phyloP scores from a whole-genome alignment of 2,329 filamentous ascomycete genomes.

The Aspergillus floridensis region DNA sequence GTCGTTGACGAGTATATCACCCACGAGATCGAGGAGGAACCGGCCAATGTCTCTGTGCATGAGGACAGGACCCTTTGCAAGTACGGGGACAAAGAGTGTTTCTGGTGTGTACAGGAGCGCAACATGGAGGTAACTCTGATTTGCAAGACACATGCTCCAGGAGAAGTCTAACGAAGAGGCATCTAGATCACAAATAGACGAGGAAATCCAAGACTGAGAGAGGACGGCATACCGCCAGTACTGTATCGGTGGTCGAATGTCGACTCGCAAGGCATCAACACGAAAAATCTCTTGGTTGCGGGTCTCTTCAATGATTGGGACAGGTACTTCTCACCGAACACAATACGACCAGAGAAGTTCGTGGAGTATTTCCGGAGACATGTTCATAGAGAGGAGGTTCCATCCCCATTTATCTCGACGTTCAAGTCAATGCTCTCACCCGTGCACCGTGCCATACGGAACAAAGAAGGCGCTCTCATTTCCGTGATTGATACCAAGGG shows the following conservation, averaged over 20 bases:
- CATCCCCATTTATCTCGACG: constrained; percentile 37
- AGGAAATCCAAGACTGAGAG: neutral
- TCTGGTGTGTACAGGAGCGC: neutral
- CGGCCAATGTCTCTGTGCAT: neutral
- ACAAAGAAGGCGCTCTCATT: constrained; percentile 24
- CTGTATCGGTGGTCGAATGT: constrained; percentile 36
- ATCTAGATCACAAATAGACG: neutral
- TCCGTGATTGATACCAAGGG: constrained; percentile 32
- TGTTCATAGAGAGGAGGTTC: constrained; percentile 18
- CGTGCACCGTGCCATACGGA: constrained; percentile 31
- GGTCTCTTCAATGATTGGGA: constrained; percentile 23
- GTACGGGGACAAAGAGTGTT: neutral
- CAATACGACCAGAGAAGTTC: constrained; percentile 20
- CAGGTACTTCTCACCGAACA: constrained; percentile 10
- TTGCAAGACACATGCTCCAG: neutral
- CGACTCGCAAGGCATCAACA: constrained; percentile 34
- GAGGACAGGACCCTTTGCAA: neutral
- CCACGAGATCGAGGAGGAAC: neutral
- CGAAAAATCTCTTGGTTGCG: constrained; percentile 20
- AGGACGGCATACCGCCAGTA: constrained; percentile 23
- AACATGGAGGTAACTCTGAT: neutral
- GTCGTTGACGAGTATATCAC: neutral
- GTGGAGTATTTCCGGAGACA: constrained; percentile 24
- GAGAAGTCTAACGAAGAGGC: neutral
- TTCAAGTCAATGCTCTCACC: constrained; percentile 27